Base-by-base conservation (phyloP, 495 filamentous ascomycete genomes). In the Cercophora samala region DNA sequence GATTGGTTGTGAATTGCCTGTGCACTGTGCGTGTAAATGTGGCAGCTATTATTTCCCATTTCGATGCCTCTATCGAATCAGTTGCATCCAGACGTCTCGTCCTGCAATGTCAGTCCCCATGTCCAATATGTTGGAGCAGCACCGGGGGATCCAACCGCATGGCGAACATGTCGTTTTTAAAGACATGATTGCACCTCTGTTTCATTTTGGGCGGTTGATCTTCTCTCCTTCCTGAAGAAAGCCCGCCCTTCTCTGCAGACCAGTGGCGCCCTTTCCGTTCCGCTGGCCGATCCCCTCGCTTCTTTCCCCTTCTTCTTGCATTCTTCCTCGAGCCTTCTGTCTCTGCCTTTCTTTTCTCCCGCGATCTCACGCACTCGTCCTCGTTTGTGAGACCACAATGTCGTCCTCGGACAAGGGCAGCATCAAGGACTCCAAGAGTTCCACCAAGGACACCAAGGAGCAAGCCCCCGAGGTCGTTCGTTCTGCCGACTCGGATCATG, bases 401-500 rank as follows among this genome's bases (percentile, higher is more conserved):
- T 68, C 68, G 53, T 65, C 37, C 51, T 66, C 66, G 25, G 66
- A 70, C 5, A 70, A 68, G 42, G 37, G 55, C 62, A 69, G 64
- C 66, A 22, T 62, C 53, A 46, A 25, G n/a, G 55, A 23, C 5
- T 26, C 51, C 53, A 21, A 26, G 24, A 42, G 25, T 17, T 26
- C 51, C 63, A 58, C 32, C 11, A 42, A 42, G 52, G 25, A 19
- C 29, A 54, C 18, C 22, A 62, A 60, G 52, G 61, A 62, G 37
- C 60, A 21, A 0, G 52, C 52, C 63, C 26, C 60, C 65, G 26
- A 62, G 21, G 15, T 46, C 37, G 15, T 46, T 17, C 37, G 37
- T 17, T 32, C 53, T 63, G 15, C 26, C 51, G 60, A 60, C n/a
- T 24, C 58, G 9, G 26, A 60, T 6, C 29, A 8, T 25, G 54